A percentile compares a stretch with the other conserved stretches of the same genome.
phyloP scores from a whole-genome alignment of 345 rosid genomes.

The Aquilaria sinensis region DNA sequence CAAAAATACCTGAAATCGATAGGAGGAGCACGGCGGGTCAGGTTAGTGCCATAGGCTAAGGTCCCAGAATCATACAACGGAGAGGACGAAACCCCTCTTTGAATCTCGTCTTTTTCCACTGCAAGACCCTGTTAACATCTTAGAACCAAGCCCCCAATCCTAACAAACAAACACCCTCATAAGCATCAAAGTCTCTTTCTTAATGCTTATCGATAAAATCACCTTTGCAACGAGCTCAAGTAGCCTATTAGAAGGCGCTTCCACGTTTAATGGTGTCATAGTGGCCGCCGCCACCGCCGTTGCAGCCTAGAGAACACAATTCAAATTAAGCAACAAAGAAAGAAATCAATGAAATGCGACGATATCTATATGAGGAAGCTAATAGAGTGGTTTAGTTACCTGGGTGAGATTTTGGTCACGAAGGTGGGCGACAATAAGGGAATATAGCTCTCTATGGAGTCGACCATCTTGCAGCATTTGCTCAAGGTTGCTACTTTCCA shows the following conservation, averaged over 20 bases:
- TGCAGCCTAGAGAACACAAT: conserved; percentile 49
- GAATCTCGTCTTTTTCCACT: conserved; percentile 59
- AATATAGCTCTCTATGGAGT: conserved; percentile 56
- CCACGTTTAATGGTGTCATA: conserved; percentile 68
- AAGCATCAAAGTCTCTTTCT: conserved; percentile 2
- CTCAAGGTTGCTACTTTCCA: conserved; percentile 46
- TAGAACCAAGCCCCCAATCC: background rate
- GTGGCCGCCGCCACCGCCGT: conserved; percentile 73
- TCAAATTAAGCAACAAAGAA: conserved; percentile 2
- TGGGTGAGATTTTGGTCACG: conserved; percentile 71
- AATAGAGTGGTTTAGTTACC: conserved; percentile 18
- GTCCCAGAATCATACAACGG: conserved; percentile 28
- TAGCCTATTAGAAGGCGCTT: conserved; percentile 64
- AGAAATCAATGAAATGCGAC: background rate
- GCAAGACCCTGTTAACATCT: conserved; percentile 75
- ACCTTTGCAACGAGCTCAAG: conserved; percentile 85
- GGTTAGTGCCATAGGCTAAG: conserved; percentile 39
- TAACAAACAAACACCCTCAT: background rate
- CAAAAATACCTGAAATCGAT: conserved; percentile 57
- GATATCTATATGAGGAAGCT: background rate
- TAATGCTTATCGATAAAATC: background rate
- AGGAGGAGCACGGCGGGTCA: conserved; percentile 41
- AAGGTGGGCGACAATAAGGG: conserved; percentile 83
- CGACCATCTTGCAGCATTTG: conserved; percentile 66
- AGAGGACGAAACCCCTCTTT: conserved; percentile 46